Percentiles rank a stretch among this genome's conserved stretches.
Conservation (phyloP, 805 yeast genomes). For the Wickerhamomyces queroliae region DNA sequence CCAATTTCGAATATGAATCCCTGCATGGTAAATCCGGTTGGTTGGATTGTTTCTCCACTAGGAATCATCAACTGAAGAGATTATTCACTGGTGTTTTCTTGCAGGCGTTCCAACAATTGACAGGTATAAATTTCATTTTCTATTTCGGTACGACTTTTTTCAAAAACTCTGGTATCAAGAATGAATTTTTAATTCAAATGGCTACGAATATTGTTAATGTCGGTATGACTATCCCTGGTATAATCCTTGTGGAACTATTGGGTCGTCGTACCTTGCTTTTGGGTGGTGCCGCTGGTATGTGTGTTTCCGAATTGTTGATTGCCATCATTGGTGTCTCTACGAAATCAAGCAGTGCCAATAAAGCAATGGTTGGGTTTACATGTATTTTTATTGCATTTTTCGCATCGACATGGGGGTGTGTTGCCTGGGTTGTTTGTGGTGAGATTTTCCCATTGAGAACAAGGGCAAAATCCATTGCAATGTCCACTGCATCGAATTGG, state of each 20-base stretch:
- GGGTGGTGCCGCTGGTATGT: conserved; percentile 60
- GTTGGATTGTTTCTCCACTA: conserved; percentile 29
- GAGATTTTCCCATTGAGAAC: conserved; percentile 67
- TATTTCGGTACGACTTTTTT: conserved; percentile 66
- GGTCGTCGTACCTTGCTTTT: conserved; percentile 65
- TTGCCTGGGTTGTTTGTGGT: conserved; percentile 61
- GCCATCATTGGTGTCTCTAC: conserved; percentile 36
- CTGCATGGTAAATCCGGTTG: conserved; percentile 22
- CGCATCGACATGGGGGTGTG: conserved; percentile 85
- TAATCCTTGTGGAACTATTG: conserved; percentile 44
- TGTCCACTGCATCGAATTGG: conserved; percentile 78
- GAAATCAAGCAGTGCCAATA: conserved; percentile 29
- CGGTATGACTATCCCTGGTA: conserved; percentile 48
- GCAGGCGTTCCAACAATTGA: conserved; percentile 56
- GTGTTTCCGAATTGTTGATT: conserved; percentile 55
- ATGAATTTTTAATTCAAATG: conserved; percentile 38
- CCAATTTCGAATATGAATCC: conserved; percentile 40
- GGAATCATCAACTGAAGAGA: conserved; percentile 36
- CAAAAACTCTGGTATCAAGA: conserved; percentile 41
- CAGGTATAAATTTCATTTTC: conserved; percentile 69
- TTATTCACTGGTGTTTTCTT: conserved; percentile 37
- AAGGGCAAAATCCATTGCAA: conserved; percentile 67
- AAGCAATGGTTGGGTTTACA: conserved; percentile 45
- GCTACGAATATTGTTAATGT: conserved; percentile 42
- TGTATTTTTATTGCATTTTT: conserved; percentile 66